phyloP scores from a whole-genome alignment of 495 filamentous ascomycete species.

The Xylaria telfairii region DNA sequence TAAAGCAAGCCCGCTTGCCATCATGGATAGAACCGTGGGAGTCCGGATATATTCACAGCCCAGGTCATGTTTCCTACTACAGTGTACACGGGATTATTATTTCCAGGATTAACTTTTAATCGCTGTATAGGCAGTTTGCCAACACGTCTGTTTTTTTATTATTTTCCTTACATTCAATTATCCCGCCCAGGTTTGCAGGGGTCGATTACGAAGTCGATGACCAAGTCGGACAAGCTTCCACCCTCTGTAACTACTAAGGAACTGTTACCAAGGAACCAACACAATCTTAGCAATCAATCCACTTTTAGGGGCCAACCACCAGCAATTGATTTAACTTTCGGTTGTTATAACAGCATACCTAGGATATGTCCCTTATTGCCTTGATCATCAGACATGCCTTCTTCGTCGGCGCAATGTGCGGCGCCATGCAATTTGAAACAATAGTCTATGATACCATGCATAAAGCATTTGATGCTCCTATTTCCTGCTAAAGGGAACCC shows the following conservation, averaged over 20 bases:
- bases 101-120: background rate
- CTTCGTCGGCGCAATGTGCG: background rate
- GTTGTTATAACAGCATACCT: background rate
- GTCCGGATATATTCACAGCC: conserved; percentile 5
- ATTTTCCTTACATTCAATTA: background rate
- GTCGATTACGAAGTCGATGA: conserved; percentile 1
- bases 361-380: background rate
- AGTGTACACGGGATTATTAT: background rate
- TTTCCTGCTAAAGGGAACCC: background rate
- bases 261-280: background rate
- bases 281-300: background rate
- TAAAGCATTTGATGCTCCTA: background rate
- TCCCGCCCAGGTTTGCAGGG: background rate
- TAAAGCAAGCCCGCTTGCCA: conserved; percentile 4
- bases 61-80: background rate
- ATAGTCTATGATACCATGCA: background rate
- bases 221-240: conserved; percentile 21
- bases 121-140: background rate
- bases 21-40: conserved; percentile 11
- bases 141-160: background rate
- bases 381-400: background rate
- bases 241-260: background rate
- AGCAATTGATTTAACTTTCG: conserved; percentile 1
- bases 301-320: background rate
- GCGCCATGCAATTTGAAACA: background rate